These are phyloP conservation scores for Neurospora sp. DNA, from an alignment of 495 filamentous ascomycete genomes.

Conservation along the genomic window DNA sequence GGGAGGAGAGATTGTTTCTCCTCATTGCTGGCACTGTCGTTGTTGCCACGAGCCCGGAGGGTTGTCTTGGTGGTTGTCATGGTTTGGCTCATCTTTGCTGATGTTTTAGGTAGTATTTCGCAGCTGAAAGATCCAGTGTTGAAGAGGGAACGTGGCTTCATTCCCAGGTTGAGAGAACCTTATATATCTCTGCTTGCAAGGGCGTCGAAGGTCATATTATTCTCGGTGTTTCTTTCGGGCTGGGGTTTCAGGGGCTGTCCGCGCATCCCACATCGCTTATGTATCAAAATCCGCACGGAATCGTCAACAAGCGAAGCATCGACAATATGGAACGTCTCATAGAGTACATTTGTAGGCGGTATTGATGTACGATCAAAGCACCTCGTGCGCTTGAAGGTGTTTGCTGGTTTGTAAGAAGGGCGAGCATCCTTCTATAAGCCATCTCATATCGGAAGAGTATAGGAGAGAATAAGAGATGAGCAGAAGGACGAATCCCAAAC, in stretches of 20 bases:
- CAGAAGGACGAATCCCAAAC: slow-evolving; percentile 5
- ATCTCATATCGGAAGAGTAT: neutral
- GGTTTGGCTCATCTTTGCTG: no score
- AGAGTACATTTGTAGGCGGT: neutral
- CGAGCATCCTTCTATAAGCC: neutral
- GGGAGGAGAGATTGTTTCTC: neutral
- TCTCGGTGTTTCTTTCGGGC: neutral
- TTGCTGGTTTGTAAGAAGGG: neutral
- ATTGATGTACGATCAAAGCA: neutral
- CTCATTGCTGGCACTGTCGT: no score
- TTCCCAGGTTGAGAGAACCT: no score
- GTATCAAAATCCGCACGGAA: slow-evolving; percentile 4
- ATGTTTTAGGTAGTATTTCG: no score
- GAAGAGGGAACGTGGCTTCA: no score
- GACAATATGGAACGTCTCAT: neutral
- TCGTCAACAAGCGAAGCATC: neutral
- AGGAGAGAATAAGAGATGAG: neutral
- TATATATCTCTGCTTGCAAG: no score
- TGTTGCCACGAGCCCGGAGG: no score
- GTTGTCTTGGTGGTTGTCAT: no score
- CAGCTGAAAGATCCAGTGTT: no score
- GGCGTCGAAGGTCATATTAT: no score
- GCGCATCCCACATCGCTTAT: slow-evolving; percentile 8
- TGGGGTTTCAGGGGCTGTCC: neutral
- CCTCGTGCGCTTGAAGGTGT: neutral